Percentiles rank a stretch among this genome's conserved stretches.
These are phyloP conservation scores for Ceratobasidium sp. DNA, from an alignment of 1,284 basidiomycete species.

Conservation along the genomic window DNA sequence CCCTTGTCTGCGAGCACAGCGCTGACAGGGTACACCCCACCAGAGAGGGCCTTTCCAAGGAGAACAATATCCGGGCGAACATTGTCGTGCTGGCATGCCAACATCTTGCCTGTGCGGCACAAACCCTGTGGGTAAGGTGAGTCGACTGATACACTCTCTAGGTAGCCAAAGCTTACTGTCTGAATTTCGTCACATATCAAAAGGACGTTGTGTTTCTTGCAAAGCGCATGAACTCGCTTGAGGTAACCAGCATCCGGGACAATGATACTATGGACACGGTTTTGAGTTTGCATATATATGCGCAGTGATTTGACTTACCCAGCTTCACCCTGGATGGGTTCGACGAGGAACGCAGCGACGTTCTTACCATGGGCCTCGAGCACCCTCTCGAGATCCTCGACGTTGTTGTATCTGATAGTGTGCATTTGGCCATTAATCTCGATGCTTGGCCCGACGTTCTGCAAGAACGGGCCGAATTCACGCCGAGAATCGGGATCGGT, in stretches of 20 bases:
- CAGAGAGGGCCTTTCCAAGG: conserved; percentile 95
- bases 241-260: conserved; percentile 94
- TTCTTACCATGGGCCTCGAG: conserved; percentile 84
- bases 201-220: conserved; percentile 93
- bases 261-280: conserved; percentile 71
- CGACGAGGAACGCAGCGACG: conserved; percentile 93
- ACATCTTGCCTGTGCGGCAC: conserved; percentile 86
- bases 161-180: conserved; percentile 66
- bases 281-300: conserved; percentile 28
- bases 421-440: conserved; percentile 62
- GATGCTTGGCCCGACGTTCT: conserved; percentile 84
- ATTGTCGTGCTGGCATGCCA: conserved; percentile 88
- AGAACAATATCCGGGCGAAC: conserved; percentile 93
- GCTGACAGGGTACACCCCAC: conserved; percentile 97
- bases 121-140: conserved; percentile 65
- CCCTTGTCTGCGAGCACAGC: conserved; percentile 91
- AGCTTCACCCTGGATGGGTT: conserved; percentile 98
- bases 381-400: conserved; percentile 84
- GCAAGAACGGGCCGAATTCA: conserved; percentile 92
- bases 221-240: conserved; percentile 77
- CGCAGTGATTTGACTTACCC: conserved; percentile 68
- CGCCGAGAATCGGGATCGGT: conserved; percentile 91
- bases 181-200: conserved; percentile 99
- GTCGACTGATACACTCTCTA: not conserved
- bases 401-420: conserved; percentile 83